Base-by-base conservation (phyloP, 208 protist genomes). In the Wallacemonas collosoma region DNA sequence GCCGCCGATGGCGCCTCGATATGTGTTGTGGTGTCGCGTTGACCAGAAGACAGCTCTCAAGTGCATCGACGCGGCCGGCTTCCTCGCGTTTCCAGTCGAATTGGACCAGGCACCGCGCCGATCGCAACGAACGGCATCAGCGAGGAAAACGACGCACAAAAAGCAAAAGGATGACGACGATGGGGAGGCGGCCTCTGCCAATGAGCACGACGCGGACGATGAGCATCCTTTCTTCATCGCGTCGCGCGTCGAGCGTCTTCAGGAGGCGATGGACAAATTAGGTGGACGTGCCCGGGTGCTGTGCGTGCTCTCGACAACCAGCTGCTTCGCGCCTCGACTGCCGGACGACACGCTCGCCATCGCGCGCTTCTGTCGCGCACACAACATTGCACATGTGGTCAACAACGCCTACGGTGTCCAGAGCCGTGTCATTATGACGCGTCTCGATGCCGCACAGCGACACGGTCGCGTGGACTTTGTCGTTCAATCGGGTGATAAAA, bases 401-500 rank as follows among this genome's bases (percentile, higher is more conserved):
- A 99, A 99, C 86, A 99, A 99, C 76, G 98, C 99, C 3, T 99
- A 99, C 83, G 98, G 98, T 1, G 64, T 99, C 47, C 98, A 99
- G 87, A 92, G 84, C 17, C 75, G 76, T 11, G 72, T 74, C 39
- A 93, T 89, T 55, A 97, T 97, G 87, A 78, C 89, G 9, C 43
- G 78, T 6, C 74, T 99, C 8, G 79, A 94, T 11, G 85, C 90
- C 54, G 86, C 90, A 14, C 75, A 86, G 45, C 67, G 83, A 2
- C 72, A 88, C 15, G 93, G 95, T 5, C 82, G 96, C 12, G 86
- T 99, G 1, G 98, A 99, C 77, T 86, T 79, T 9, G 82, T 98
- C 38, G 87, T 99, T 35, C 98, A 99, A 66, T 99, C 96, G 38
- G 98, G 95, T 1, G 99, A 99, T 75, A 99, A 99, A 89, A 99